These are phyloP conservation scores for Rutidosis leptorrhynchoides DNA, from an alignment of 129 eudicot species.

Conservation along the genomic window DNA sequence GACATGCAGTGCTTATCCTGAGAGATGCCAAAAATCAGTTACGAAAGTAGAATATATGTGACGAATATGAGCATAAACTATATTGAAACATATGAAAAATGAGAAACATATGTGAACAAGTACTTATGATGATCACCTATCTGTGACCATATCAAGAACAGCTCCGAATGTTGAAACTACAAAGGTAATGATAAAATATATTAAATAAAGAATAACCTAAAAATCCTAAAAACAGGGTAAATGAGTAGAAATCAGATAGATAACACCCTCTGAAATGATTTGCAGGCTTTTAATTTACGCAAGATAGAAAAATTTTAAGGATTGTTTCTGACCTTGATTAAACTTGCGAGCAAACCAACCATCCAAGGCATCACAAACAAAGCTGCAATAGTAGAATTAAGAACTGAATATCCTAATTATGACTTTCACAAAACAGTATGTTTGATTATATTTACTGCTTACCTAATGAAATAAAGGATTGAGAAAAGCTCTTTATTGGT, in stretches of 20 bases:
- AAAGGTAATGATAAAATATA: slow-evolving; percentile 14
- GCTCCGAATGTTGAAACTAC: slow-evolving; percentile 94
- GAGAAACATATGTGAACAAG: neutral
- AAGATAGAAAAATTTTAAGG: neutral
- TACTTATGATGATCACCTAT: slow-evolving; percentile 44
- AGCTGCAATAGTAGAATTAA: slow-evolving; percentile 48
- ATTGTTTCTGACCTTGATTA: slow-evolving; percentile 73
- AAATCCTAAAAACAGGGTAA: neutral
- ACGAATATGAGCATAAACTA: slow-evolving; percentile 10
- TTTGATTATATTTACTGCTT: slow-evolving; percentile 14
- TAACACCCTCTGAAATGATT: neutral
- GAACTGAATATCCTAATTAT: slow-evolving; percentile 13
- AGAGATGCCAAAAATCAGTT: slow-evolving; percentile 23
- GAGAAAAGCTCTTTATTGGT: slow-evolving; percentile 74
- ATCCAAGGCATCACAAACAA: slow-evolving; percentile 95
- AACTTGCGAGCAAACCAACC: slow-evolving; percentile 98
- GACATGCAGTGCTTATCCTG: slow-evolving; percentile 98
- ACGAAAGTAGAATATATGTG: slow-evolving; percentile 7
- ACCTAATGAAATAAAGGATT: slow-evolving; percentile 83
- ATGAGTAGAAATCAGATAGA: slow-evolving; percentile 4
- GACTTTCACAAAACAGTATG: neutral
- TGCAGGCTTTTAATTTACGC: neutral
- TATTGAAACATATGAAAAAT: slow-evolving; percentile 1
- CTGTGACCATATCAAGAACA: slow-evolving; percentile 98
- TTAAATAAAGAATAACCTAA: slow-evolving; percentile 14